These are phyloP conservation scores for Alnus rubra DNA, from an alignment of 306 rosid species.

Conservation along the genomic window DNA sequence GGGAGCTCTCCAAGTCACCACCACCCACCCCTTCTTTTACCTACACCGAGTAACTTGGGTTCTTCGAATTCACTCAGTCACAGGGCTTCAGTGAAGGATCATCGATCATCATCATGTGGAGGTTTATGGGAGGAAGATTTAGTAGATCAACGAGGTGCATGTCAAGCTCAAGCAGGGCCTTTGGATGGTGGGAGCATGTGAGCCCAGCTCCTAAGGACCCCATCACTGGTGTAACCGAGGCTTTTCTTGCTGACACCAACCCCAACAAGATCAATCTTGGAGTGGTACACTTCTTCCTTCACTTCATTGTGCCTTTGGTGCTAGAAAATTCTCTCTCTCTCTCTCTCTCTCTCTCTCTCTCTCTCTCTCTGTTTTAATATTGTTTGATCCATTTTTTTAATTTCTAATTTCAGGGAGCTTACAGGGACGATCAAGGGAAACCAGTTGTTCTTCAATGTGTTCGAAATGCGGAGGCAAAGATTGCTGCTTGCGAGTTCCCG, in stretches of 20 bases:
- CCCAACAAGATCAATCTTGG: constrained; percentile 48
- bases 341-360: background rate
- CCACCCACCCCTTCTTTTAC: constrained; percentile 8
- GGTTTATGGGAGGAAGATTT: background rate
- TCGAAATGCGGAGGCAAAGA: constrained; percentile 41
- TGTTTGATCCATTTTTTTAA: background rate
- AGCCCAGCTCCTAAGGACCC: constrained; percentile 42
- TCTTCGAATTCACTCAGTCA: background rate
- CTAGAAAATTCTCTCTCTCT: background rate
- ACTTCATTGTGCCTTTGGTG: background rate
- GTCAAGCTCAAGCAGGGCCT: constrained; percentile 19
- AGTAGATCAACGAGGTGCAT: constrained; percentile 15
- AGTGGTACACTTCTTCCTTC: constrained; percentile 27
- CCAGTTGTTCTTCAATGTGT: constrained; percentile 46
- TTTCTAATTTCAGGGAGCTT: constrained; percentile 34
- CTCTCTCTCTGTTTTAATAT: background rate
- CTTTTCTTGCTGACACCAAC: constrained; percentile 37
- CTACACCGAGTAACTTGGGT: background rate
- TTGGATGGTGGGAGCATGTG: constrained; percentile 38
- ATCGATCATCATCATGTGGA: constrained; percentile 3
- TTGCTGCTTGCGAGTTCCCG: constrained; percentile 34
- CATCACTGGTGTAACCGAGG: constrained; percentile 35
- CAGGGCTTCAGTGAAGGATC: background rate
- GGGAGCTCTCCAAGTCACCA: background rate
- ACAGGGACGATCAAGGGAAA: constrained; percentile 41